Evolutionary conservation across 768 basidiomycete species (phyloP).

Genomic region (Pleurotus platypus): DNA sequence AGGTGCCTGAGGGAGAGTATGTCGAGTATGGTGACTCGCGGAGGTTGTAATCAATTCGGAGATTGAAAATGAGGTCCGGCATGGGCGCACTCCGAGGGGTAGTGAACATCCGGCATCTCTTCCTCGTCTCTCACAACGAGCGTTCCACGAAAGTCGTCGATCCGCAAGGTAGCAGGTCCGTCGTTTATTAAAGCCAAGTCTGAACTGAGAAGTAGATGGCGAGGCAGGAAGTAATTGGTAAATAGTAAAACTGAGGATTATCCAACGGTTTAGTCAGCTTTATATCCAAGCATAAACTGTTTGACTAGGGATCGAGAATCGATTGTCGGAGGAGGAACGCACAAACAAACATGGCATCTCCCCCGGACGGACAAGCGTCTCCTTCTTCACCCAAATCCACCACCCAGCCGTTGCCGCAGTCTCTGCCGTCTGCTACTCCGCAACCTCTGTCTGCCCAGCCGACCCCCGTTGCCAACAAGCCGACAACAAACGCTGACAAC

Average conservation of each 20-base stretch:
- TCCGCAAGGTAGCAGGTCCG: not conserved
- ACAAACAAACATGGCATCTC: slow-evolving; percentile 41
- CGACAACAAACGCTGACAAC: slow-evolving; percentile 39
- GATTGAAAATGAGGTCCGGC: slow-evolving; percentile 21
- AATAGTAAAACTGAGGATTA: not conserved
- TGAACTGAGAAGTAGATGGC: not conserved
- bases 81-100: slow-evolving; percentile 6
- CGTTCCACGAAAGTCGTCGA: not conserved
- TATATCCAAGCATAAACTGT: not conserved
- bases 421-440: slow-evolving; percentile 37
- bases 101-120: not conserved
- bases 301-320: not conserved
- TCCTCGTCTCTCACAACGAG: not conserved
- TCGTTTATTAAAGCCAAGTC: not conserved
- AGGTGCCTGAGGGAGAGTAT: slow-evolving; percentile 15
- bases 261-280: slow-evolving; percentile 1
- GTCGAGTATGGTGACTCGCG: not conserved
- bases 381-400: slow-evolving; percentile 21
- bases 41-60: slow-evolving; percentile 26
- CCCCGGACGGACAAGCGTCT: slow-evolving; percentile 41
- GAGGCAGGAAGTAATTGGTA: not conserved
- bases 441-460: slow-evolving; percentile 22
- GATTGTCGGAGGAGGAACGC: not conserved
- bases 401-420: slow-evolving; percentile 42
- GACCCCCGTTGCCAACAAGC: slow-evolving; percentile 28